A percentile compares a stretch with the other conserved stretches of the same genome.
Conservation (phyloP, 2,329 filamentous ascomycete species). For the Penicillium sp. region DNA sequence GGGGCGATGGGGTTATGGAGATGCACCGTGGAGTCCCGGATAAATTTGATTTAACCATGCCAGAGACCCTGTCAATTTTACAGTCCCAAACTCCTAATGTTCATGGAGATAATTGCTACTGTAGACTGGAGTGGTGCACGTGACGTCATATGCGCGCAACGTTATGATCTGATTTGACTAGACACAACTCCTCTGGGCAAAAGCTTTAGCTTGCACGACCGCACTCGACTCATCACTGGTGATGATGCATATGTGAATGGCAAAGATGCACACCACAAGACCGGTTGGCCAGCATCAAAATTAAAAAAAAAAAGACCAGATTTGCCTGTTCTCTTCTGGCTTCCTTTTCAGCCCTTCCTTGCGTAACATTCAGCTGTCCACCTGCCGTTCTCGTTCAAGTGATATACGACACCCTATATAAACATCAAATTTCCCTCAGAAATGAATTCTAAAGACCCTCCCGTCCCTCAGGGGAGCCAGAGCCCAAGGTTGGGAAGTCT, state of each 20-base stretch:
- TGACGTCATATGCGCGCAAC: neutral
- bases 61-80: neutral
- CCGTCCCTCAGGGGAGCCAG: neutral
- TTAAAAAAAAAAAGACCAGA: neutral
- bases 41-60: neutral
- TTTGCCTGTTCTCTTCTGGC: neutral
- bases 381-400: neutral
- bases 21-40: neutral
- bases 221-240: neutral
- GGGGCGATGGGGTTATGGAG: conserved; percentile 5
- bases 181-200: neutral
- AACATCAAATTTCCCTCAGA: no score
- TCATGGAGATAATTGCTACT: neutral
- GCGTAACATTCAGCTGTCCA: neutral
- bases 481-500: neutral
- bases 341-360: neutral
- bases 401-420: neutral
- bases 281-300: neutral
- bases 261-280: neutral
- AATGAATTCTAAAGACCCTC: neutral
- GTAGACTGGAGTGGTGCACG: neutral
- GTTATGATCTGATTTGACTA: neutral
- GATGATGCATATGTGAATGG: neutral
- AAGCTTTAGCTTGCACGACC: neutral
- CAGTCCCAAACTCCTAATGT: neutral